phyloP scores from a whole-genome alignment of 371 early-diverging fungal genomes.

The Batrachochytrium dendrobatidis region DNA sequence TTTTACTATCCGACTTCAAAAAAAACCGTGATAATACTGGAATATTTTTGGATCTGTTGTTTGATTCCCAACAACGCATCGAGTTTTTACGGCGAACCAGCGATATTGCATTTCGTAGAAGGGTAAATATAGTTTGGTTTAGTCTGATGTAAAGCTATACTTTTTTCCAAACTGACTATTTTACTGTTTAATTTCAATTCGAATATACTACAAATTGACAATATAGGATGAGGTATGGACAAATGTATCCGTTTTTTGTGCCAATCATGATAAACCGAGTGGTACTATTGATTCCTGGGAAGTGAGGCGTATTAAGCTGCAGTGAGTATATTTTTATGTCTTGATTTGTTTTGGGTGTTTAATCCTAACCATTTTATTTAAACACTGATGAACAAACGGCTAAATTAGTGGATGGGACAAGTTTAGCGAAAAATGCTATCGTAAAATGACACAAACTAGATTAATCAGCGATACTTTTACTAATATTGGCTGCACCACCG shows the following conservation, averaged over 20 bases:
- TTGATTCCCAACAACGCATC: constrained; percentile 51
- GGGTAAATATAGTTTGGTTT: too few relatives aligned
- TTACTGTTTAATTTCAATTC: not conserved
- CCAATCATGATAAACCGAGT: too few relatives aligned
- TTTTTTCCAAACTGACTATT: constrained; percentile 24
- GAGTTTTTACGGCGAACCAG: constrained; percentile 25
- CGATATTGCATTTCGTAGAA: constrained; percentile 21
- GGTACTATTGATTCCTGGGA: too few relatives aligned
- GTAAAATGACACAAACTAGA: constrained; percentile 17
- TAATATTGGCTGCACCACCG: too few relatives aligned
- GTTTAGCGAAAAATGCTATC: constrained; percentile 17
- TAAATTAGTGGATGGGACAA: constrained; percentile 28
- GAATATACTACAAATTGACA: not conserved
- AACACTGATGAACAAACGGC: too few relatives aligned
- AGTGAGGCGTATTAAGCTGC: constrained; percentile 13
- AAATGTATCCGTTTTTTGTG: not conserved
- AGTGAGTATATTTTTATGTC: constrained; percentile 9
- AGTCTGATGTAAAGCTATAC: too few relatives aligned
- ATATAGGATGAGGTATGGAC: not conserved
- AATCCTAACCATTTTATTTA: too few relatives aligned
- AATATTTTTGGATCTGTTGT: constrained; percentile 62
- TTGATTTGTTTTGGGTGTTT: too few relatives aligned
- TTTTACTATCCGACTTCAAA: constrained; percentile 58
- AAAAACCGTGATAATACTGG: constrained; percentile 36
- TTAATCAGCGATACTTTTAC: too few relatives aligned